Percentiles rank a stretch among this genome's conserved stretches.
These are phyloP conservation scores for Lactifluus subvellereus DNA, from an alignment of 768 basidiomycete species.

Conservation along the genomic window DNA sequence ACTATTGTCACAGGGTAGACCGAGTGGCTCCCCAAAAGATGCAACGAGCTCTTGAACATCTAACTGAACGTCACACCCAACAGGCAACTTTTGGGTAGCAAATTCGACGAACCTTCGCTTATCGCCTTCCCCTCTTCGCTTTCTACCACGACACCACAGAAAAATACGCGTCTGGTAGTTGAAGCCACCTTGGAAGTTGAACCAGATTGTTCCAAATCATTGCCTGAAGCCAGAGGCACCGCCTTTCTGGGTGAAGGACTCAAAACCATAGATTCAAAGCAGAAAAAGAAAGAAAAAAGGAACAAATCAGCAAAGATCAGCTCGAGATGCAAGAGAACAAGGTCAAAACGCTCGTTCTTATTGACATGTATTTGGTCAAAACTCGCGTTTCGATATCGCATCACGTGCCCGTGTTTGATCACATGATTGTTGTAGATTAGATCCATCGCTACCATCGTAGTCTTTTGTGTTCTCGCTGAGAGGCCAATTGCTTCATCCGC, in stretches of 20 bases:
- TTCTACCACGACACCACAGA: slow-evolving; percentile 87
- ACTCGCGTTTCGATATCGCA: slow-evolving; percentile 1
- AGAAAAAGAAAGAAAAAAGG: not conserved
- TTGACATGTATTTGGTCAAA: slow-evolving; percentile 19
- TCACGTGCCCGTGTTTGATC: slow-evolving; percentile 23
- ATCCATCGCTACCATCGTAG: not conserved
- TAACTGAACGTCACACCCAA: not conserved
- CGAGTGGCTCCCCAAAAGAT: slow-evolving; percentile 66
- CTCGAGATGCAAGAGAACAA: not conserved
- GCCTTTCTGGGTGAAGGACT: slow-evolving; percentile 67
- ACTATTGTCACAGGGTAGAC: slow-evolving; percentile 42
- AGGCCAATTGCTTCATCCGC: slow-evolving; percentile 6
- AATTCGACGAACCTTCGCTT: slow-evolving; percentile 48
- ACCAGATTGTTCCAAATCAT: slow-evolving; percentile 43
- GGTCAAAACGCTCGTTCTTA: not conserved
- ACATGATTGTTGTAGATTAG: not conserved
- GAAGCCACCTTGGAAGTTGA: slow-evolving; percentile 35
- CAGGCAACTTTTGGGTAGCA: not conserved
- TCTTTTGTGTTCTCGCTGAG: slow-evolving; percentile 2
- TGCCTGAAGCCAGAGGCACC: slow-evolving; percentile 65
- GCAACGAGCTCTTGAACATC: slow-evolving; percentile 43
- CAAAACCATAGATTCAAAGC: slow-evolving; percentile 46
- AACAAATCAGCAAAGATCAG: slow-evolving; percentile 1
- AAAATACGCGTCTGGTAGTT: slow-evolving; percentile 77
- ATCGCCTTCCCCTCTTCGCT: slow-evolving; percentile 64